A percentile compares a stretch with the other conserved stretches of the same genome.
Conservation (phyloP, 2,329 filamentous ascomycete genomes). For the Westerdykella aurantiaca region DNA sequence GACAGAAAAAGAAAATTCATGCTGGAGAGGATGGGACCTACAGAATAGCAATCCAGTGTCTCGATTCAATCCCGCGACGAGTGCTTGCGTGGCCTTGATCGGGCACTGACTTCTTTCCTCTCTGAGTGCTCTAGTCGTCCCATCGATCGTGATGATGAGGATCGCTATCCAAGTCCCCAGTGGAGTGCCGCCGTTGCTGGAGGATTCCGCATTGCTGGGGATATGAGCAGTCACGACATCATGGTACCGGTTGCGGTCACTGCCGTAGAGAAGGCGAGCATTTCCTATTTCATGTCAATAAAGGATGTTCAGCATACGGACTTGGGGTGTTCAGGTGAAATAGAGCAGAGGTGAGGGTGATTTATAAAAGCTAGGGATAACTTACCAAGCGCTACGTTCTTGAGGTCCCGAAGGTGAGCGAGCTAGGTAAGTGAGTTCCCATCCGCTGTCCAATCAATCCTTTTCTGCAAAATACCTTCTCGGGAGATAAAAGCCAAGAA, state of each 20-base stretch:
- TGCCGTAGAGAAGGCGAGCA: slow-evolving; percentile 25
- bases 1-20: too few relatives aligned
- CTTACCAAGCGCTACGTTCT: slow-evolving; percentile 9
- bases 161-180: slow-evolving; percentile 73
- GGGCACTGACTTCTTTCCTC: slow-evolving; percentile 67
- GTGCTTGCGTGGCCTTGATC: slow-evolving; percentile 48
- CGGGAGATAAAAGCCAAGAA: neutral
- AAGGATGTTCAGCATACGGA: too few relatives aligned
- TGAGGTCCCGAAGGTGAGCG: slow-evolving; percentile 41
- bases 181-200: slow-evolving; percentile 5
- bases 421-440: slow-evolving; percentile 39
- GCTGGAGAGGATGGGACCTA: slow-evolving; percentile 6
- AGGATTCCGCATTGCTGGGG: neutral
- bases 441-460: slow-evolving; percentile 35
- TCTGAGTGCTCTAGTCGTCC: slow-evolving; percentile 68
- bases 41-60: slow-evolving; percentile 19
- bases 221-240: slow-evolving; percentile 3
- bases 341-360: too few relatives aligned
- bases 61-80: slow-evolving; percentile 17
- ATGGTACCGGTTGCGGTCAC: slow-evolving; percentile 20
- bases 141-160: slow-evolving; percentile 81
- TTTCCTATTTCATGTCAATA: slow-evolving; percentile 5
- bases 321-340: too few relatives aligned
- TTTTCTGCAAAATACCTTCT: slow-evolving; percentile 2
- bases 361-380: too few relatives aligned